Conservation (phyloP, 1,284 basidiomycete species). For the Cutaneotrichosporon sp. region DNA sequence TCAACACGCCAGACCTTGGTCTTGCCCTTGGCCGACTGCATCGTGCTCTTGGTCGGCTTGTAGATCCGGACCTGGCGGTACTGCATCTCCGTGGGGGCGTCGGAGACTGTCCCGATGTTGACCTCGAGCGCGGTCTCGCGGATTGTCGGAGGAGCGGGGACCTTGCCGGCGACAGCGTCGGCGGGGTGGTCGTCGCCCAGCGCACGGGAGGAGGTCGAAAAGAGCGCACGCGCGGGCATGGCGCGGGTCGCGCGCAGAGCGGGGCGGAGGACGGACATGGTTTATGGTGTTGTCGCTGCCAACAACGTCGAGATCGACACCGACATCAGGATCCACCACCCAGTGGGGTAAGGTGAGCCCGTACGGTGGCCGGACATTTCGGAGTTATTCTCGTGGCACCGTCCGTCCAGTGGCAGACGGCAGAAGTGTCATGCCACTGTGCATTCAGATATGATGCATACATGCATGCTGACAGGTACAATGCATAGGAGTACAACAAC, state of each 20-base stretch:
- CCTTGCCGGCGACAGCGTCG: constrained; percentile 23
- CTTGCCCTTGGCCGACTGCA: constrained; percentile 87
- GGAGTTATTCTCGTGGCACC: constrained; percentile 1
- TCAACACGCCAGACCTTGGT: constrained; percentile 89
- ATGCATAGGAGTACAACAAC: neutral
- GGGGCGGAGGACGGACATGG: constrained; percentile 19
- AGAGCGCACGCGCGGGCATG: neutral
- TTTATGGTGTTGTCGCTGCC: neutral
- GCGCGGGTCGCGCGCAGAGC: constrained; percentile 1
- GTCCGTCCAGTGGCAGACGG: neutral
- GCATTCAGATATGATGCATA: neutral
- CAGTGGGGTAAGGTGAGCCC: neutral
- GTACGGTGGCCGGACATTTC: neutral
- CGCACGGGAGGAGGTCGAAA: constrained; percentile 5
- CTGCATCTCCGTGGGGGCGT: constrained; percentile 43
- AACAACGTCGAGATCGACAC: neutral
- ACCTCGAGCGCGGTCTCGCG: constrained; percentile 28
- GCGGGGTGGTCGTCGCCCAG: constrained; percentile 16
- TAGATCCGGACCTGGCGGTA: constrained; percentile 69
- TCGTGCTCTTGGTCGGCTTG: constrained; percentile 89
- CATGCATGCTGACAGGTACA: constrained; percentile 3
- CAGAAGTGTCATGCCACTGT: neutral
- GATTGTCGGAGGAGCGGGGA: constrained; percentile 21
- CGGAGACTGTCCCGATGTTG: constrained; percentile 44
- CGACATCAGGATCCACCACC: neutral